Conservation (phyloP, 2,329 filamentous ascomycete genomes). For the Aspergillus ustus region DNA sequence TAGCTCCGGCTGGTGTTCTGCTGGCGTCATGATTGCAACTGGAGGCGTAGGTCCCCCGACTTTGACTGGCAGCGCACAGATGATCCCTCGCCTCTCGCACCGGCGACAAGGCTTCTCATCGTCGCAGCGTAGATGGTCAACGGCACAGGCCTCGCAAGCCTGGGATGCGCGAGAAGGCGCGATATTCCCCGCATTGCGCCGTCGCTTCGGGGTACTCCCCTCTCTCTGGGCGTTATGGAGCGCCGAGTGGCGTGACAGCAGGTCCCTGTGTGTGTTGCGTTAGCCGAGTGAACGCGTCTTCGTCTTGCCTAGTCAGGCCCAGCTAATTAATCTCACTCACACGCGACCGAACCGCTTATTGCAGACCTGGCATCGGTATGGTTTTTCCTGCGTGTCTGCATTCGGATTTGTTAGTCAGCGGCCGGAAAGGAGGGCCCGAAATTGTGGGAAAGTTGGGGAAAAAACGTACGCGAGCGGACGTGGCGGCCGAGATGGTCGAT, state of each 20-base stretch:
- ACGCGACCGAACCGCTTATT: constrained; percentile 36
- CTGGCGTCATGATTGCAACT: not conserved
- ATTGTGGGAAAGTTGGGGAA: not conserved
- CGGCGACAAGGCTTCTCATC: constrained; percentile 38
- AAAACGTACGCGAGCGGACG: constrained; percentile 37
- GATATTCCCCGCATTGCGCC: constrained; percentile 9
- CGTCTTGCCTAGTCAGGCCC: not conserved
- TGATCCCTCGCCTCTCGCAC: constrained; percentile 31
- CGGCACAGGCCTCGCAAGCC: constrained; percentile 35
- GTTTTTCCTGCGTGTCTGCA: constrained; percentile 38
- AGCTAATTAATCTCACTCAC: constrained; percentile 29
- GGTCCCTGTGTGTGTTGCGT: constrained; percentile 26
- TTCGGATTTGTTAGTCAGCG: not conserved
- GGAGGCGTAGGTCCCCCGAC: not conserved
- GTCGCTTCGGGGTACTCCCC: not conserved
- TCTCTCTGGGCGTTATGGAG: constrained; percentile 6
- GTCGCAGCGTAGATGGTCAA: constrained; percentile 36
- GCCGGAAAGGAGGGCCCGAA: not conserved
- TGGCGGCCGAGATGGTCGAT: constrained; percentile 40
- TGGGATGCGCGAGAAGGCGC: constrained; percentile 26
- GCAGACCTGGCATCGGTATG: constrained; percentile 36
- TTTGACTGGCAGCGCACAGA: not conserved
- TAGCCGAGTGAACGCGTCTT: too few relatives aligned
- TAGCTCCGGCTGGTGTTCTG: not conserved
- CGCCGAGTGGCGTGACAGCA: constrained; percentile 1